phyloP scores from a whole-genome alignment of 331 rosid species.

The Rosa hybrid region DNA sequence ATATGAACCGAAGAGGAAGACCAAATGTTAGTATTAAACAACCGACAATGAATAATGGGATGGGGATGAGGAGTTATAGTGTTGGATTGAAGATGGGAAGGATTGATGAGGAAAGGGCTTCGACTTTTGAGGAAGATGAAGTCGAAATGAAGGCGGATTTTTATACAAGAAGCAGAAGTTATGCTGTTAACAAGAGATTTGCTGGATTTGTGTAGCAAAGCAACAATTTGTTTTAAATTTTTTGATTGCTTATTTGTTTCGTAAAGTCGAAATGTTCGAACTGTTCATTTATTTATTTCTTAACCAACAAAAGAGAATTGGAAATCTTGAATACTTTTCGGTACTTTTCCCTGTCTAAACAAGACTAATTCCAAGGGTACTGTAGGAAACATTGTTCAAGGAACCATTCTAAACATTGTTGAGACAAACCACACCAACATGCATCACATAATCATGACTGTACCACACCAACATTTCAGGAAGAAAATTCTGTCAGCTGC shows the following conservation, averaged over 20 bases:
- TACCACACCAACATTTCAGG: not conserved
- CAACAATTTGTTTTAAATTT: too few species aligned
- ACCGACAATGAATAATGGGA: not conserved
- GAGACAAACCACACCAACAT: not conserved
- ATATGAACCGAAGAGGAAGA: not conserved
- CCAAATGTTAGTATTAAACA: not conserved
- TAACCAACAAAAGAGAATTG: too few species aligned
- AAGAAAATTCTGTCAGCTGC: not conserved
- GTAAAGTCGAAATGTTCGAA: too few species aligned
- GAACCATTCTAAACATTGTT: too few species aligned
- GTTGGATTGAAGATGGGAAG: slow-evolving; percentile 42
- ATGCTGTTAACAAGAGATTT: slow-evolving; percentile 9
- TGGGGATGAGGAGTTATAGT: slow-evolving; percentile 32
- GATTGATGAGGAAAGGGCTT: slow-evolving; percentile 56
- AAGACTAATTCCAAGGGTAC: too few species aligned
- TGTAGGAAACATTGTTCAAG: too few species aligned
- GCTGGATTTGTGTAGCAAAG: not conserved
- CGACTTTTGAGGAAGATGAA: slow-evolving; percentile 41
- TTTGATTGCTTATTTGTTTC: too few species aligned
- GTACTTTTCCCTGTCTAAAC: too few species aligned
- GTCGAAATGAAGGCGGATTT: slow-evolving; percentile 18
- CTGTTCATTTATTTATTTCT: too few species aligned
- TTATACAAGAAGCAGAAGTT: slow-evolving; percentile 34
- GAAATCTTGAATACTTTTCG: too few species aligned
- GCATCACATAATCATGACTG: not conserved